These are phyloP conservation scores for Artemisia annua DNA, from an alignment of 129 eudicot species.

Conservation along the genomic window DNA sequence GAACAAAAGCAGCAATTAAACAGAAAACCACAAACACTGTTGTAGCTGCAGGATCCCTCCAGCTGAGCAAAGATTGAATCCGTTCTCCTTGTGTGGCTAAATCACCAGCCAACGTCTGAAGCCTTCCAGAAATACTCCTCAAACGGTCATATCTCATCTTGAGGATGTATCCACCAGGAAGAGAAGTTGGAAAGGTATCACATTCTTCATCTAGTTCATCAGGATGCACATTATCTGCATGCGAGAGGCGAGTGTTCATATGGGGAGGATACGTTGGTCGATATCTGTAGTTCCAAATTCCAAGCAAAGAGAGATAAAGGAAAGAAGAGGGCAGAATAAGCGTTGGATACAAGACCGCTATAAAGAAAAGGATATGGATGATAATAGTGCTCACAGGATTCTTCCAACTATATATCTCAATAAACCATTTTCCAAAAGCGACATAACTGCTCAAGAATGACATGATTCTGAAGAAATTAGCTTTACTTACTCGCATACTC, in stretches of 20 bases:
- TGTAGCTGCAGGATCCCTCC: conserved; percentile 81
- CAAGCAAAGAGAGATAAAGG: conserved; percentile 65
- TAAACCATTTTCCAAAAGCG: conserved; percentile 4
- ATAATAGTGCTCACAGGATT: conserved; percentile 58
- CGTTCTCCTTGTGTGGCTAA: conserved; percentile 77
- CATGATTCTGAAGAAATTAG: no score
- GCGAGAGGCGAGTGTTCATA: conserved; percentile 60
- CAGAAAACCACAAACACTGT: no score
- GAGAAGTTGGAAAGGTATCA: conserved; percentile 64
- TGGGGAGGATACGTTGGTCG: conserved; percentile 67
- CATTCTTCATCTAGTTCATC: conserved; percentile 81
- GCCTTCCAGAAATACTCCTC: conserved; percentile 62
- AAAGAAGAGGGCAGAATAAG: conserved; percentile 65
- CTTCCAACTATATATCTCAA: conserved; percentile 63
- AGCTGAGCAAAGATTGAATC: conserved; percentile 67
- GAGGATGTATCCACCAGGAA: conserved; percentile 34
- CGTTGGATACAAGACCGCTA: conserved; percentile 52
- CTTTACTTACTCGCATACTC: no score
- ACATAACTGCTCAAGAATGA: no score
- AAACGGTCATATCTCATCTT: conserved; percentile 66
- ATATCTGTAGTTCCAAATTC: conserved; percentile 71
- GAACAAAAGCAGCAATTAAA: no score
- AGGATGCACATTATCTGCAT: conserved; percentile 47
- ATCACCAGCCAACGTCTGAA: conserved; percentile 71
- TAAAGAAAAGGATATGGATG: conserved; percentile 41